Base-by-base conservation (phyloP, 2,329 filamentous ascomycete genomes). In the Celoporthe dispersa region DNA sequence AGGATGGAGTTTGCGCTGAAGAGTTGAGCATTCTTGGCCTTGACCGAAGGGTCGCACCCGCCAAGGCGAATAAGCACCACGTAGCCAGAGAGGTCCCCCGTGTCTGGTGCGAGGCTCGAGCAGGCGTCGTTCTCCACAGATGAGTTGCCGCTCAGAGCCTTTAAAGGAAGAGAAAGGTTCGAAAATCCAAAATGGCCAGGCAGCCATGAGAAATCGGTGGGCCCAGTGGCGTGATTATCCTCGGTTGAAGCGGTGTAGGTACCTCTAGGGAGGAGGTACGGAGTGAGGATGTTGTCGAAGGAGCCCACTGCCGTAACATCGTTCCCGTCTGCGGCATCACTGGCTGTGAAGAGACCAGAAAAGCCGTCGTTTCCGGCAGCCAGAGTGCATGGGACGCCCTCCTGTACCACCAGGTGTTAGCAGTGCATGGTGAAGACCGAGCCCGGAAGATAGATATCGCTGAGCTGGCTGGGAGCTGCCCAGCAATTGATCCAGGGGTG, bases 61-160 rank as follows among this genome's bases (percentile, higher is more conserved):
- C 79, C 79, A 41, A 78, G 77, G 6, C 78, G 79, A 48, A 85
- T 75, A 3, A 84, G 75, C 7, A 84, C 82, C 31, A 85, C 75
- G 41, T 79, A 77, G 6, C 77, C 73, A 4, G 79, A 78, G 19
- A 86, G 77, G 72, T 83, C 79, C 2, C 82, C 79, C 0, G 79
- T 80, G 57, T 78, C 74, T 16, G 78, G 77, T 0, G 82, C 79
- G 11, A 83, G 76, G 5, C 79, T 75, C 12, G 76, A 73, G 70
- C 83, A 84, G 28, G 78, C 81, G 68, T 84, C 79, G 41, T 66
- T 70, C 25, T 63, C 53, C 25, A 69, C 64, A 48, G 65, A 69
- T 6, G 79, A 76, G 64, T 81, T 75, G 37, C 78, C 76, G 72
- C 70, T 70, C 73, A 79, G 37, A 75, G 79, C 75, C 65, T 75